phyloP scores from a whole-genome alignment of 2,329 filamentous ascomycete species.

The Stromatinia cepivora region DNA sequence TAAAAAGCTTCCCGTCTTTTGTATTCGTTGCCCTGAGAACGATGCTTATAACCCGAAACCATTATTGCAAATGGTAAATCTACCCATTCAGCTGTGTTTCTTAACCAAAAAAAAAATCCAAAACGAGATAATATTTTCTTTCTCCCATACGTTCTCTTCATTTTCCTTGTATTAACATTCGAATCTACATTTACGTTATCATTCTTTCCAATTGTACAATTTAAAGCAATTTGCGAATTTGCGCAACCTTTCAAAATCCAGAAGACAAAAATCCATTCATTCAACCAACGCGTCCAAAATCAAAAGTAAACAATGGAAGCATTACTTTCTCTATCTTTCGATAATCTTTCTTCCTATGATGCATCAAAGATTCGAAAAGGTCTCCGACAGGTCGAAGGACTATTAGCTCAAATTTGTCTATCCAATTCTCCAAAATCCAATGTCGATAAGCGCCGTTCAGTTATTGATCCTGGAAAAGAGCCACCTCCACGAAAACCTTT shows the following conservation, averaged over 20 bases:
- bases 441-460: slow-evolving; percentile 35
- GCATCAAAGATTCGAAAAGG: slow-evolving; percentile 89
- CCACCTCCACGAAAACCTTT: slow-evolving; percentile 58
- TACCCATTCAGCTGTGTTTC: not conserved
- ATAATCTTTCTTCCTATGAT: slow-evolving; percentile 81
- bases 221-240: slow-evolving; percentile 21
- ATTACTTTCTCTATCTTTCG: slow-evolving; percentile 87
- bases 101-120: not conserved
- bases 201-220: slow-evolving; percentile 13
- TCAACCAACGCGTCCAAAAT: slow-evolving; percentile 20
- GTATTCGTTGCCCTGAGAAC: slow-evolving; percentile 17
- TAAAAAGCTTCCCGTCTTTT: slow-evolving; percentile 10
- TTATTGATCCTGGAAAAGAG: slow-evolving; percentile 43
- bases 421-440: slow-evolving; percentile 46
- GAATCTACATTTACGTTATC: not conserved
- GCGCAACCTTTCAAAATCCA: slow-evolving; percentile 22
- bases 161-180: slow-evolving; percentile 32
- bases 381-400: slow-evolving; percentile 86
- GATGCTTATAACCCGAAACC: not conserved
- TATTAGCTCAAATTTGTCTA: slow-evolving; percentile 92
- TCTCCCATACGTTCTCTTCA: slow-evolving; percentile 26
- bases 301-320: slow-evolving; percentile 68
- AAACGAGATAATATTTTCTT: not conserved
- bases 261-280: not conserved
- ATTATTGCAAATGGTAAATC: not conserved